Base-by-base conservation (phyloP, 306 rosid genomes). In the Abrus pulchellus region DNA sequence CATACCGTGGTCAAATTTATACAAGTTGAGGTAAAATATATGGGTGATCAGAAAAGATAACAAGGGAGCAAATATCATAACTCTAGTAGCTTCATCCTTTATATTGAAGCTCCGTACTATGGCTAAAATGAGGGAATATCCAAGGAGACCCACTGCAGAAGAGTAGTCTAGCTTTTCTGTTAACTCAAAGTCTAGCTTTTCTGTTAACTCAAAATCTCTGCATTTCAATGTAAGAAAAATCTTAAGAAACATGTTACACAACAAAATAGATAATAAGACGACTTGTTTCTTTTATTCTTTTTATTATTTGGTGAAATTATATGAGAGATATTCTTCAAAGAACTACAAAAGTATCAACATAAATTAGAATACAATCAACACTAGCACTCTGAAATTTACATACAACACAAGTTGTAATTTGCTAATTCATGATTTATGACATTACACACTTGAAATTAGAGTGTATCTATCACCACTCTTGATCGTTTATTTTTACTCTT, bases 1-100 rank as follows among this genome's bases (percentile, higher is more conserved):
- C 56, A 68, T 87, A 91, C 98, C 97, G 60, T 88, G 83, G 78
- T 91, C 97, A 28, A 93, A 82, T 53, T 85, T 89, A 67, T 80
- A 93, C 68, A 72, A 43, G 93, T 91, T 91, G 86, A 91, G 88
- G 82, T 83, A 93, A 81, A 90, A 38, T 71, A 94, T 85, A 72
- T 94, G 97, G 28, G 94, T 92, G 78, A 85, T 82, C 12, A 88
- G 81, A 53, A 94, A 92, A 47, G 97, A 89, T 66, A 89, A 82
- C 80, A 92, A 82, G 5, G 97, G 98, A 68, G 98, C 97, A 28
- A 89, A 65, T 84, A 90, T 83, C 97, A 91, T 92, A 59, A 90
- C 91, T 89, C 95, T 86, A 67, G 85, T 72, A 64, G 97, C 98
- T 76, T 92, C 95, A 59, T 83, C 67, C 85, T 85, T 92, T 74